Evolutionary conservation across 2,329 filamentous ascomycete species (phyloP), one percentile per base, ranked within the genome.

Genomic region (Claviceps fusiformis): DNA sequence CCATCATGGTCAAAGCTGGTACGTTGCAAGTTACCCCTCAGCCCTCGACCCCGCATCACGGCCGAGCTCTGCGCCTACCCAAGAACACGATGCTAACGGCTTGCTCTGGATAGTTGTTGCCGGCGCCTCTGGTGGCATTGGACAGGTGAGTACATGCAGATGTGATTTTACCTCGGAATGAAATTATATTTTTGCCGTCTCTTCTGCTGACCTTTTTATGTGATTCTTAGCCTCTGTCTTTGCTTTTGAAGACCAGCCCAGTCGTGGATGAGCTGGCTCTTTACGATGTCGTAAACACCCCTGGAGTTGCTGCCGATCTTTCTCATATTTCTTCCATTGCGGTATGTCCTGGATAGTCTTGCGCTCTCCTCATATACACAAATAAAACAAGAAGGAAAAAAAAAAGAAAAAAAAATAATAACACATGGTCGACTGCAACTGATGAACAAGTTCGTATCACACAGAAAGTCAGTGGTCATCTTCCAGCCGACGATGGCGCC

Each of bases 221-320:
- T 19, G 49, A 68, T 41, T 45, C 54, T 31, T 55, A 97, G 91
- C 93, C 93, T 64, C 81, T 98, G 67, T 98, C 93, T 62, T 88
- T 98, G 63, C 87, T 98, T 65, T 81, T 97, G 71, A 98, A 98
- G 83, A 83, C 87, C 63, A 88, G 80, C 68, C 87, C 90, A 61
- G 83, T 89, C 68, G 80, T 98, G 67, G 86, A 92, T 67, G 89
- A 97, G 78, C 88, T 98, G 66, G 80, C 90, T 59, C 87, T 98
- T 65, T 98, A 96, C 80, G 93, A 98, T 95, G 91, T 98, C 63
- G 92, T 97, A 74, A 96, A 97, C 82, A 95, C 90, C 52, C 91
- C 90, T 65, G 93, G 93, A 74, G 93, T 98, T 68, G 89, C 91
- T 62, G 85, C 92, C 67, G 93, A 98, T 72, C 84, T 98, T 58